phyloP scores from a whole-genome alignment of 1,284 basidiomycete species.

The Anthracocystis walkeri region DNA sequence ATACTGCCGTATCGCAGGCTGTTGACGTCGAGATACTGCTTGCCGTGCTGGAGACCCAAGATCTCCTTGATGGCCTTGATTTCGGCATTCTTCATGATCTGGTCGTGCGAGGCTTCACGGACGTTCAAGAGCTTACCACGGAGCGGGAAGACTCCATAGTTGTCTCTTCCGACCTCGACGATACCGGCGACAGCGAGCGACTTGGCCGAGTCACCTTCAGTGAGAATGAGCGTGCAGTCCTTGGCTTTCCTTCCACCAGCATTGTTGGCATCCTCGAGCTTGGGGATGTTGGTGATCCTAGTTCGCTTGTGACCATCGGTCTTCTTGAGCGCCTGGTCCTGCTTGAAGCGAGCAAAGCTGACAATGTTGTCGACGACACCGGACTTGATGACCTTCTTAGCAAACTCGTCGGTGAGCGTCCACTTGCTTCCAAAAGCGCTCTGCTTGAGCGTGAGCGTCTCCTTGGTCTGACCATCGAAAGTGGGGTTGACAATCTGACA shows the following conservation, averaged over 20 bases:
- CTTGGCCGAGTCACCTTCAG: constrained; percentile 99
- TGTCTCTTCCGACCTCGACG: constrained; percentile 92
- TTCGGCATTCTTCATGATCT: constrained; percentile 98
- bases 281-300: constrained; percentile 85
- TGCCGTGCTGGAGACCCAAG: constrained; percentile 93
- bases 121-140: constrained; percentile 98
- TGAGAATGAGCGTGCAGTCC: constrained; percentile 94
- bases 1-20: constrained; percentile 91
- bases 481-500: constrained; percentile 96
- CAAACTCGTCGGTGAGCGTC: constrained; percentile 90
- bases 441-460: constrained; percentile 87
- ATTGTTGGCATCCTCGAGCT: constrained; percentile 97
- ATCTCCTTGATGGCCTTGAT: constrained; percentile 98
- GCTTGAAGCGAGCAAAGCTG: constrained; percentile 96
- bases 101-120: constrained; percentile 93
- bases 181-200: constrained; percentile 94
- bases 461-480: constrained; percentile 99
- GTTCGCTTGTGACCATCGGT: constrained; percentile 91
- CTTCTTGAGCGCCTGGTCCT: constrained; percentile 94
- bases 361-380: constrained; percentile 92
- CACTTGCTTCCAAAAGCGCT: constrained; percentile 91
- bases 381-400: constrained; percentile 93
- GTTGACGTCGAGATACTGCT: constrained; percentile 80
- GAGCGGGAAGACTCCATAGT: constrained; percentile 96
- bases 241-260: constrained; percentile 84